These are phyloP conservation scores for Lactarius evosmus DNA, from an alignment of 768 basidiomycete genomes.

Conservation along the genomic window DNA sequence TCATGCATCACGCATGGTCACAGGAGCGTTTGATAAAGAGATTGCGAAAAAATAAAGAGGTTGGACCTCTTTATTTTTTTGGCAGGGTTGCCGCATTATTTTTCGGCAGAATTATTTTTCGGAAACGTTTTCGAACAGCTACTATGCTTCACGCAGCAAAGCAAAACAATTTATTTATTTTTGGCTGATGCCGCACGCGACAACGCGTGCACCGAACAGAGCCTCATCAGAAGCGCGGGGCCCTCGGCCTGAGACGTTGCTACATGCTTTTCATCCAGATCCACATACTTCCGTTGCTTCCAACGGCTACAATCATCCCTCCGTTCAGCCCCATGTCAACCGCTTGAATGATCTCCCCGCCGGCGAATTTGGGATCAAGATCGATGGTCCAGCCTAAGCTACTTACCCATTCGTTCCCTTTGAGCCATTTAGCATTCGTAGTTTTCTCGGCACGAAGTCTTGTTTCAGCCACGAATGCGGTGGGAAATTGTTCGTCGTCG, in stretches of 20 bases:
- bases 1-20: too few species aligned
- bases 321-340: constrained; percentile 25
- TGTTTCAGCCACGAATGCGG: not conserved
- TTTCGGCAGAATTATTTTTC: too few species aligned
- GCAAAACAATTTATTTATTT: too few species aligned
- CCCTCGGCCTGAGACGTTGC: not conserved
- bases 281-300: constrained; percentile 21
- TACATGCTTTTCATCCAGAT: constrained; percentile 20
- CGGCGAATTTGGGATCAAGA: constrained; percentile 3
- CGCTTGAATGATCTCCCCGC: constrained; percentile 8
- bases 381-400: constrained; percentile 16
- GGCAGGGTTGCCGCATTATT: too few species aligned
- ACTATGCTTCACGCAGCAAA: too few species aligned
- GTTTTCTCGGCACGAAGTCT: constrained; percentile 10
- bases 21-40: too few species aligned
- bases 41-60: too few species aligned
- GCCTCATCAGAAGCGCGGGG: too few species aligned
- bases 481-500: constrained; percentile 3
- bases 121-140: too few species aligned
- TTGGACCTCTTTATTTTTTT: too few species aligned
- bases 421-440: constrained; percentile 8
- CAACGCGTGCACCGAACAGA: too few species aligned
- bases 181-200: too few species aligned
- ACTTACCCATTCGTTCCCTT: constrained; percentile 5
- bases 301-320: constrained; percentile 19